These are phyloP conservation scores for Lomentospora prolificans DNA, from an alignment of 2,329 filamentous ascomycete species.

Conservation along the genomic window DNA sequence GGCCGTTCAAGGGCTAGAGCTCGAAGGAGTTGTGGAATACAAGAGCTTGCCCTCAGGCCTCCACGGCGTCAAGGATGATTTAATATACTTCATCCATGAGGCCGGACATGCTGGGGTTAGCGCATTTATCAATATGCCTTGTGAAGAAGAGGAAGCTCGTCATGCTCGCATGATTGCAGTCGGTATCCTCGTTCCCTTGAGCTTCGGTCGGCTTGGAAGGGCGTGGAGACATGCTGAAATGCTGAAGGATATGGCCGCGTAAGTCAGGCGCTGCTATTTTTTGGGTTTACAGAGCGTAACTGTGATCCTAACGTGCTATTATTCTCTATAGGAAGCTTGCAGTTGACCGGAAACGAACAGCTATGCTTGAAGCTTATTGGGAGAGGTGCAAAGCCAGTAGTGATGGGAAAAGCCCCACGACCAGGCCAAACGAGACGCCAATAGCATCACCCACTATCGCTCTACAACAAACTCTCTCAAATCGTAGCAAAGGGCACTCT, in stretches of 20 bases:
- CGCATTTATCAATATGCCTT: conserved; percentile 79
- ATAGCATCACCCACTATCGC: conserved; percentile 41
- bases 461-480: conserved; percentile 24
- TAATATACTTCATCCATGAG: conserved; percentile 89
- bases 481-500: conserved; percentile 31
- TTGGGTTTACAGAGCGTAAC: background rate
- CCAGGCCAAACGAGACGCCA: conserved; percentile 29
- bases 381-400: conserved; percentile 20
- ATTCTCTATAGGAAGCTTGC: conserved; percentile 44
- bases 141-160: conserved; percentile 64
- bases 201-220: conserved; percentile 74
- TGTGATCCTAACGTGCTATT: conserved; percentile 13
- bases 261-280: conserved; percentile 16
- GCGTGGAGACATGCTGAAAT: conserved; percentile 79
- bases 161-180: conserved; percentile 91
- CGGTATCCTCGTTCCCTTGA: conserved; percentile 77
- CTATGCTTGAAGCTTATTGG: conserved; percentile 74
- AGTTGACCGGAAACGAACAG: conserved; percentile 51
- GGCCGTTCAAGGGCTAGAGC: conserved; percentile 55
- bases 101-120: conserved; percentile 74
- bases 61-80: conserved; percentile 77
- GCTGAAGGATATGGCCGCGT: conserved; percentile 67
- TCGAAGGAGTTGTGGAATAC: conserved; percentile 88
- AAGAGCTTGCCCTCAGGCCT: conserved; percentile 90
- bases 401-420: background rate